Percentiles rank a stretch among this genome's conserved stretches.
Evolutionary conservation across 352 stramenopile genomes (phyloP).

Genomic region (Phytopythium ostracodes): DNA sequence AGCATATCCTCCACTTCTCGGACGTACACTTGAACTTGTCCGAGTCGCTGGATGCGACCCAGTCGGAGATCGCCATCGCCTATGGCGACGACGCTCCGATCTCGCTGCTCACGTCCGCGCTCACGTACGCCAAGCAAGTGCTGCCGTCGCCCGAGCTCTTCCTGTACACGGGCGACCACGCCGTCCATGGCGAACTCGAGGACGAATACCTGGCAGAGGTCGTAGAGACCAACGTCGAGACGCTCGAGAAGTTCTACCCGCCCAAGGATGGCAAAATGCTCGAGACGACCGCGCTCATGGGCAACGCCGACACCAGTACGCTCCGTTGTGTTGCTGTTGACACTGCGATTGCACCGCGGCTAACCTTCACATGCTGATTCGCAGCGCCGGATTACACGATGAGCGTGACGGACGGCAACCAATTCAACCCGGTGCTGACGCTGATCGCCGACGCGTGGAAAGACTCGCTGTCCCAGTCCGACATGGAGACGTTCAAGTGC

Average conservation of each 20-base stretch:
- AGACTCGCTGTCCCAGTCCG: constrained; percentile 34
- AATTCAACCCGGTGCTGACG: constrained; percentile 42
- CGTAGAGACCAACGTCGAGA: constrained; percentile 52
- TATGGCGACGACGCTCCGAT: constrained; percentile 50
- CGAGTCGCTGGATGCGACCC: constrained; percentile 20
- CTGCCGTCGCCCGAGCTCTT: constrained; percentile 61
- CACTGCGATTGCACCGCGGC: background rate
- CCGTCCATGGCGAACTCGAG: constrained; percentile 36
- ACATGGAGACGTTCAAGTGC: constrained; percentile 50
- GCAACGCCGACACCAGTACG: constrained; percentile 61
- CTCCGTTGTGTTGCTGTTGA: background rate
- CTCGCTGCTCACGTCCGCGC: constrained; percentile 46
- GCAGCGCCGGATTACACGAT: constrained; percentile 64
- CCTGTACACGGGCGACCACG: constrained; percentile 73
- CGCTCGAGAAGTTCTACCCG: constrained; percentile 58
- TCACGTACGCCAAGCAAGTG: constrained; percentile 53
- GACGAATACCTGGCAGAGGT: constrained; percentile 45
- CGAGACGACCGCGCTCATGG: constrained; percentile 55
- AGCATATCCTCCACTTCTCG: constrained; percentile 72
- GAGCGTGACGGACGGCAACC: constrained; percentile 53
- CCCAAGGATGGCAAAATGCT: constrained; percentile 21
- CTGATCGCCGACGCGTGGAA: constrained; percentile 51
- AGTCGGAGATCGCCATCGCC: constrained; percentile 29
- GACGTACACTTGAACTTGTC: constrained; percentile 74
- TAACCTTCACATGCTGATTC: background rate